phyloP scores from a whole-genome alignment of 306 rosid genomes.

The Vigna angularis region DNA sequence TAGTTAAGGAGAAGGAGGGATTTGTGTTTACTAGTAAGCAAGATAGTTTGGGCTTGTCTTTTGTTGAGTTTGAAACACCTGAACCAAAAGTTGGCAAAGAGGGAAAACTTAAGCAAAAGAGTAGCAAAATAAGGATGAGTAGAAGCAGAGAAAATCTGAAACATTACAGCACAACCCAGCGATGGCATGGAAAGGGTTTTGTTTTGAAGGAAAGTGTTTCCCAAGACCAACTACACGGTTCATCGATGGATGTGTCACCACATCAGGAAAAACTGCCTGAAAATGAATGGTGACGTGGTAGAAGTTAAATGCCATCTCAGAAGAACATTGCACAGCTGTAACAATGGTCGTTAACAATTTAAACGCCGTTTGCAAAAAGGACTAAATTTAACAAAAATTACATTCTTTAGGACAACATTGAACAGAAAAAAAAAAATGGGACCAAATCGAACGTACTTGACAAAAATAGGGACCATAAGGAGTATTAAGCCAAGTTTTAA shows the following conservation, averaged over 20 bases:
- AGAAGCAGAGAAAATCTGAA: slow-evolving; percentile 63
- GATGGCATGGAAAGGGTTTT: slow-evolving; percentile 56
- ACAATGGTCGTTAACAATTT: no score
- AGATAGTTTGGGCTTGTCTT: slow-evolving; percentile 49
- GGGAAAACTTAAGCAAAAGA: slow-evolving; percentile 60
- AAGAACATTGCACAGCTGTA: no score
- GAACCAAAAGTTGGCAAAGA: slow-evolving; percentile 53
- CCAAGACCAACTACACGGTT: slow-evolving; percentile 55
- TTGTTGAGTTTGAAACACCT: slow-evolving; percentile 70
- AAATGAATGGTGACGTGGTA: slow-evolving; percentile 9
- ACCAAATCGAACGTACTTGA: no score
- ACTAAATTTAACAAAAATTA: no score
- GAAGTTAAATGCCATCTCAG: no score
- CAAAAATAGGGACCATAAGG: no score
- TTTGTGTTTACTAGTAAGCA: slow-evolving; percentile 63
- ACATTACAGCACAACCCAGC: slow-evolving; percentile 51
- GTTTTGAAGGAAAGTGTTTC: slow-evolving; percentile 53
- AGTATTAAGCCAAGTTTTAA: not conserved
- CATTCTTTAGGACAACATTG: no score
- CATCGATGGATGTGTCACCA: slow-evolving; percentile 94
- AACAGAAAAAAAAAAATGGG: no score
- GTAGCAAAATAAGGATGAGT: slow-evolving; percentile 57
- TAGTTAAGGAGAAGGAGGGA: slow-evolving; percentile 47
- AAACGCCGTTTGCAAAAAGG: no score
- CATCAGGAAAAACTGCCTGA: slow-evolving; percentile 73